A percentile compares a stretch with the other conserved stretches of the same genome.
phyloP scores from a whole-genome alignment of 2,329 filamentous ascomycete genomes.

The Alternaria triticimaculans region DNA sequence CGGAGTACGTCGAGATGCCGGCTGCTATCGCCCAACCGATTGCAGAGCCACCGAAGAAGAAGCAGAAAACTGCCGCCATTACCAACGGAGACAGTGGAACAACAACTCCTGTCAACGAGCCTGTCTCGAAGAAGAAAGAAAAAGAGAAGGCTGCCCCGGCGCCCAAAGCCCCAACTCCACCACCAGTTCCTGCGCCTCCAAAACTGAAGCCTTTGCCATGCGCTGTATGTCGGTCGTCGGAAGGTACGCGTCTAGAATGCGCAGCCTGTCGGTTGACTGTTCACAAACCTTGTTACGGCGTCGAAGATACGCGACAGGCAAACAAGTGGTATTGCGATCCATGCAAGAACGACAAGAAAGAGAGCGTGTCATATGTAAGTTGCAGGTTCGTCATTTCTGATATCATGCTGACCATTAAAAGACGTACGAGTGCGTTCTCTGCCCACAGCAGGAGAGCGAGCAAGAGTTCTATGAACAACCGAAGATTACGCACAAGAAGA shows the following conservation, averaged over 20 bases:
- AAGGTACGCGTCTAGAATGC: constrained; percentile 69
- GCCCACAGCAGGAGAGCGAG: constrained; percentile 80
- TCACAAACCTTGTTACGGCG: constrained; percentile 91
- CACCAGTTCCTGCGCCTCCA: constrained; percentile 75
- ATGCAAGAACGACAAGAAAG: constrained; percentile 92
- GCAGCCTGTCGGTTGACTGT: constrained; percentile 89
- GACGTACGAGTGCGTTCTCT: constrained; percentile 92
- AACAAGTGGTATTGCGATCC: constrained; percentile 93
- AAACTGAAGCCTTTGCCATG: constrained; percentile 82
- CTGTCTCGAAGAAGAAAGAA: constrained; percentile 50
- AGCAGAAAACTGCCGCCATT: constrained; percentile 56
- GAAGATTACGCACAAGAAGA: constrained; percentile 83
- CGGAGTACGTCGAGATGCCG: constrained; percentile 39
- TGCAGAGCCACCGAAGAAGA: constrained; percentile 66
- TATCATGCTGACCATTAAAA: constrained; percentile 44
- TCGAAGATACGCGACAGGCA: constrained; percentile 70
- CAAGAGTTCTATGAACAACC: constrained; percentile 85
- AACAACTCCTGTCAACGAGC: constrained; percentile 49
- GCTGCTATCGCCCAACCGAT: constrained; percentile 30
- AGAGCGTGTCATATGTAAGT: constrained; percentile 86
- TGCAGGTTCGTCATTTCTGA: neutral
- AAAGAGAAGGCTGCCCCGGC: constrained; percentile 56
- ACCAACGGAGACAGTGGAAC: constrained; percentile 58
- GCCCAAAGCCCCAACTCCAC: constrained; percentile 57
- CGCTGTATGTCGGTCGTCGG: constrained; percentile 79